Conservation (phyloP, 2,329 filamentous ascomycete species). For the Xylaria arbuscula region DNA sequence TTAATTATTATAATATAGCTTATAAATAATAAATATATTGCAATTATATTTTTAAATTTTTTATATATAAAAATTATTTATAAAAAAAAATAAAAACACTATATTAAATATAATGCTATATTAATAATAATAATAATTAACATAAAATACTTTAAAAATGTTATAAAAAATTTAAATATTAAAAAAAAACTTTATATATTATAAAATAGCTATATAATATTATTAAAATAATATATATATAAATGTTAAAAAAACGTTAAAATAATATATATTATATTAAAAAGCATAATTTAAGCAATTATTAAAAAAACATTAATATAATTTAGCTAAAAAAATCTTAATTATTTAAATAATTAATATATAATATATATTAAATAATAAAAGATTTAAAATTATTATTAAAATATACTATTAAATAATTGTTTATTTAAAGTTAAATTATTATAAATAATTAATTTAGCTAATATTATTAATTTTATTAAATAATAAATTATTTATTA, state of each 20-base stretch:
- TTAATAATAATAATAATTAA: neutral
- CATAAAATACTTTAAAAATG: neutral
- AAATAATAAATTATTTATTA: neutral
- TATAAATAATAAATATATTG: neutral
- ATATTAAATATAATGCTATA: neutral
- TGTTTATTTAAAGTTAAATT: neutral
- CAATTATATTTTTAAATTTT: neutral
- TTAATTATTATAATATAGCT: neutral
- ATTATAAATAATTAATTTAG: neutral
- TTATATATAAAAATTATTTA: neutral
- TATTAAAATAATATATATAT: neutral
- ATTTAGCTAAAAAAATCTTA: neutral
- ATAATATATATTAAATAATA: neutral
- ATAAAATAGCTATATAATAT: neutral
- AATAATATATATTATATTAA: neutral
- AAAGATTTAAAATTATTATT: neutral
- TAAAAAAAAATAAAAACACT: neutral
- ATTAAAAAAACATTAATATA: too few species aligned
- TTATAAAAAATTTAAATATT: neutral
- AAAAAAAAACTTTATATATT: constrained; percentile 1
- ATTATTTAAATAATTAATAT: neutral
- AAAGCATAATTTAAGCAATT: neutral
- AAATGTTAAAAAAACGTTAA: neutral
- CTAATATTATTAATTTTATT: neutral
- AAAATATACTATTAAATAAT: neutral